A percentile compares a stretch with the other conserved stretches of the same genome.
These are phyloP conservation scores for Arabidopsis suecica DNA, from an alignment of 345 rosid species.

Conservation along the genomic window DNA sequence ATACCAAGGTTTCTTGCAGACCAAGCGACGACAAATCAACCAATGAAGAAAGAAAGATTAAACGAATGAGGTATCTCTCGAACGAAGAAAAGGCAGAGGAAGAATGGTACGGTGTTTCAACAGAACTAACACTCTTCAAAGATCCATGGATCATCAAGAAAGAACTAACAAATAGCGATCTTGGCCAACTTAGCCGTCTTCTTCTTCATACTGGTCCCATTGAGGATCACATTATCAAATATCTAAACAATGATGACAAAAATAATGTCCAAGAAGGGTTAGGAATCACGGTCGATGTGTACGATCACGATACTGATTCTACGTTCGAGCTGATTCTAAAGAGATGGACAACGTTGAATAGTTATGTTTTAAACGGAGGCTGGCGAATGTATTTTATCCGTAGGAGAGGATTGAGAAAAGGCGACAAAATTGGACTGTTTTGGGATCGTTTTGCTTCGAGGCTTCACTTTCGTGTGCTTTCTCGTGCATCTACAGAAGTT, in stretches of 20 bases:
- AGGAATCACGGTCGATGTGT: constrained; percentile 18
- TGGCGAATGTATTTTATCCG: constrained; percentile 23
- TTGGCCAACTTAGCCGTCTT: constrained; percentile 22
- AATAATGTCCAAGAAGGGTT: not conserved
- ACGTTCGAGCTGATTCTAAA: constrained; percentile 17
- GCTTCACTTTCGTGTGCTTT: constrained; percentile 33
- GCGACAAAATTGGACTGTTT: constrained; percentile 28
- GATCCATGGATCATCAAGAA: constrained; percentile 37
- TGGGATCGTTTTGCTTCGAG: constrained; percentile 31
- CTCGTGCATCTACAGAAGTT: not conserved
- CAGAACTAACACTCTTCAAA: constrained; percentile 13
- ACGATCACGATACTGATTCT: constrained; percentile 31
- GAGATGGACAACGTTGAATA: not conserved
- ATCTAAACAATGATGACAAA: not conserved
- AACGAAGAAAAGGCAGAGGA: constrained; percentile 28
- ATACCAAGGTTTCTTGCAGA: constrained; percentile 2
- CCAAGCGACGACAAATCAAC: not conserved
- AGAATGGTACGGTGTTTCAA: constrained; percentile 13
- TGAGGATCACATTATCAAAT: constrained; percentile 11
- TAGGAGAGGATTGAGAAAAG: constrained; percentile 22
- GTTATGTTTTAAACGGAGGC: constrained; percentile 23
- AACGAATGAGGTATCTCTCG: not conserved
- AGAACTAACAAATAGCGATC: constrained; percentile 17
- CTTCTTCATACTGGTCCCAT: not conserved
- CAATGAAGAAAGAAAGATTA: not conserved